Base-by-base conservation (phyloP, 2,329 filamentous ascomycete genomes). In the Aspergillus proliferans region DNA sequence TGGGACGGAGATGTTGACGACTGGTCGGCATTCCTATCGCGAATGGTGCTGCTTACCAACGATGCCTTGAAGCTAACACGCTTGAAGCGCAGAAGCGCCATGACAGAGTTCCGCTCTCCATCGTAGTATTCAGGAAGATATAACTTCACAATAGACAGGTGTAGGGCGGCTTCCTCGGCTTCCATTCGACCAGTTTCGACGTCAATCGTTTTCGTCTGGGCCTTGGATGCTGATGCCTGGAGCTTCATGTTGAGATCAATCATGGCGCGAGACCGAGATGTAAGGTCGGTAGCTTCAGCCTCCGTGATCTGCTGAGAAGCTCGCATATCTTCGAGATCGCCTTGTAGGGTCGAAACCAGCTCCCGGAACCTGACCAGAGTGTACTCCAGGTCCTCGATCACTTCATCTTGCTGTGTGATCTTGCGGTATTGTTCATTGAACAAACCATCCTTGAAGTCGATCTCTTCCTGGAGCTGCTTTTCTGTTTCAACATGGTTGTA, bases 181-280 rank as follows among this genome's bases (percentile, higher is more conserved):
- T 95, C 89, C 63, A 97, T 80, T 49, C 87, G 85, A 47, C 86
- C 82, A 49, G 97, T 75, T 66, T 97, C 91, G 26, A 96, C 77
- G 57, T 96, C 91, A 53, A 98, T 95, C 0, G 90, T 90, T 74
- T 95, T 97, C 62, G 88, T 85, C 67, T 95, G 92, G 2, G 92
- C 87, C 74, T 95, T 95, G 38, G 89, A 82, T 9, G 90, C 90
- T 10, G 90, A 94, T 48, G 87, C 81, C 63, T 95, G 92, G 40
- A 98, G 79, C 71, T 95, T 94, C 79, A 92, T 82, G 69, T 97
- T 97, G 42, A 98, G 79, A 62, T 98, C 92, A 82, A 95, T 87
- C 86, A 98, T 95, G 47, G 92, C 90, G 54, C 90, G 83, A 41
- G 92, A 95, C 53, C 89, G 86, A 60, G 82, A 87, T 56, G 85